These are phyloP conservation scores for Fusarium siculi DNA, from an alignment of 2,329 filamentous ascomycete genomes.

Conservation along the genomic window DNA sequence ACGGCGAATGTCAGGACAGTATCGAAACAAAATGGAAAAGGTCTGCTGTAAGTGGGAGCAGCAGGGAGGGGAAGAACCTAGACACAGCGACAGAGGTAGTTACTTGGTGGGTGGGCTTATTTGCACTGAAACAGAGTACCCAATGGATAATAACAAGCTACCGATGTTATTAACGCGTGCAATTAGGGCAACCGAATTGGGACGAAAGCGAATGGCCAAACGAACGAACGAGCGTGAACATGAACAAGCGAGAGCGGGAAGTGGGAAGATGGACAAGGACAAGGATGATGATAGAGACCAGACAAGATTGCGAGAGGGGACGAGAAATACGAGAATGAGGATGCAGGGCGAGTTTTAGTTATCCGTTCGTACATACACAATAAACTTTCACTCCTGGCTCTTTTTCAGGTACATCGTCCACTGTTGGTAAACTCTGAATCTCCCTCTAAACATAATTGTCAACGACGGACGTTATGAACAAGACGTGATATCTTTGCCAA, in stretches of 20 bases:
- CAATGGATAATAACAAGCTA: not conserved
- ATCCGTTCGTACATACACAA: not conserved
- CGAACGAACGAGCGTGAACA: not conserved
- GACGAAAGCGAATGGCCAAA: slow-evolving; percentile 25
- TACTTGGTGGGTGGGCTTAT: slow-evolving; percentile 2
- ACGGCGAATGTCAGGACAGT: slow-evolving; percentile 11
- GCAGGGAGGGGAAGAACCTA: not conserved
- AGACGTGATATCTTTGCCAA: not conserved
- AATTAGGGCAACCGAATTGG: slow-evolving; percentile 1
- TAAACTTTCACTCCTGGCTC: not conserved
- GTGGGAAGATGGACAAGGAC: slow-evolving; percentile 20
- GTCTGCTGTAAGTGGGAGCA: slow-evolving; percentile 6
- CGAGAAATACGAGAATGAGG: slow-evolving; percentile 18
- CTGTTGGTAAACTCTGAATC: not conserved
- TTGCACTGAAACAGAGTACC: slow-evolving; percentile 20
- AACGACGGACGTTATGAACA: not conserved
- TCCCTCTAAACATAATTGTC: not conserved
- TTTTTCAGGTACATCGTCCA: not conserved
- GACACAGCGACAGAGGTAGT: not conserved
- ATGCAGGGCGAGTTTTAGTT: slow-evolving; percentile 1
- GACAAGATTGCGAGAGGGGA: slow-evolving; percentile 3
- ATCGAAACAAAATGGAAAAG: slow-evolving; percentile 11
- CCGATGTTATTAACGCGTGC: not conserved
- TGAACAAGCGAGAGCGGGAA: slow-evolving; percentile 3
- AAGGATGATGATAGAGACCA: slow-evolving; percentile 21